These are phyloP conservation scores for Talaromyces piceae DNA, from an alignment of 2,329 filamentous ascomycete genomes.

Conservation along the genomic window DNA sequence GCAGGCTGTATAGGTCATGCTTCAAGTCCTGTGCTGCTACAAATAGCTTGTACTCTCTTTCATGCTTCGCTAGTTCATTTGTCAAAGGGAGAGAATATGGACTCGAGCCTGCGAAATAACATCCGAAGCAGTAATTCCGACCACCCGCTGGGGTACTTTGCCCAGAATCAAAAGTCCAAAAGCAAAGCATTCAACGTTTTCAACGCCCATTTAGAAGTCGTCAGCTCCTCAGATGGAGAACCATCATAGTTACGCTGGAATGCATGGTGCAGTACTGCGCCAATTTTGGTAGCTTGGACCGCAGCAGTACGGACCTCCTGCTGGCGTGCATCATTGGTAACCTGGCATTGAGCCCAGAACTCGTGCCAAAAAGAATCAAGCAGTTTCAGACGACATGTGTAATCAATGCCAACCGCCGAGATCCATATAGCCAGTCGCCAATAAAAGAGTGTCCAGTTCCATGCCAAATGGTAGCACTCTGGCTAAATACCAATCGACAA, in stretches of 20 bases:
- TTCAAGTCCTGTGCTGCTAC: slow-evolving; percentile 26
- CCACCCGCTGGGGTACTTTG: too few species aligned
- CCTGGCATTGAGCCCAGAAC: neutral
- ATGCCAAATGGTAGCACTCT: neutral
- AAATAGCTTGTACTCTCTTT: slow-evolving; percentile 26
- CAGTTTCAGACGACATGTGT: neutral
- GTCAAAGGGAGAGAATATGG: slow-evolving; percentile 21
- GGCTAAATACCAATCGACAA: neutral
- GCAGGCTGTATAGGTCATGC: slow-evolving; percentile 21
- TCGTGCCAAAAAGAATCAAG: neutral
- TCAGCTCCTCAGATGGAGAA: neutral
- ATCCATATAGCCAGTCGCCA: neutral
- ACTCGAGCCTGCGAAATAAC: slow-evolving; percentile 27
- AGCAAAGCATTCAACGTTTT: slow-evolving; percentile 1
- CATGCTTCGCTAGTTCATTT: slow-evolving; percentile 21
- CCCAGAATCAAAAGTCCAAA: too few species aligned
- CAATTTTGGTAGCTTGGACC: neutral
- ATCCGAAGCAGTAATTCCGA: too few species aligned
- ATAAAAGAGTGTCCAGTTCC: neutral
- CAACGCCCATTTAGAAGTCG: neutral
- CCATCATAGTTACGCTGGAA: neutral
- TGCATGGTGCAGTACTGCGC: neutral
- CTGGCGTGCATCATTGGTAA: neutral
- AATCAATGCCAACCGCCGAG: neutral
- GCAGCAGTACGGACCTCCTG: neutral